Evolutionary conservation across 805 yeast species (phyloP).

Genomic region (Brettanomyces sp.): DNA sequence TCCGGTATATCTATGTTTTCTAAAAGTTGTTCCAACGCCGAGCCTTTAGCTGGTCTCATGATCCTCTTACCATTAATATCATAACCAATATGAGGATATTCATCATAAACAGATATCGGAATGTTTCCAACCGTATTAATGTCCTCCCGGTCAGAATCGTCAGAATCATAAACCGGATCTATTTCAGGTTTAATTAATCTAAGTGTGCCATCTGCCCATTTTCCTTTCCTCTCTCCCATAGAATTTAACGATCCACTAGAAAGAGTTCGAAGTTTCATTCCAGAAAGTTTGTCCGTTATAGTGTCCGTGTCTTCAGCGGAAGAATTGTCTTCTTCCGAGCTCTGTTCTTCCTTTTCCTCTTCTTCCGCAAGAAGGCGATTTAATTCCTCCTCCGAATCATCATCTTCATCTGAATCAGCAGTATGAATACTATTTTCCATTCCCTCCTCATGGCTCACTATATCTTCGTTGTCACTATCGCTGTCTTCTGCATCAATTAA

Average conservation of each 20-base stretch:
- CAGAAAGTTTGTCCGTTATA: slow-evolving; percentile 45
- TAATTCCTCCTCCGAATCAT: slow-evolving; percentile 54
- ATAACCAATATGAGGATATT: slow-evolving; percentile 95
- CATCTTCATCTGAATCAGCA: slow-evolving; percentile 18
- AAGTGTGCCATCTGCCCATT: slow-evolving; percentile 71
- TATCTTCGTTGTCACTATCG: slow-evolving; percentile 21
- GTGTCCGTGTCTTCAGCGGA: slow-evolving; percentile 29
- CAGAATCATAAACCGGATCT: slow-evolving; percentile 89
- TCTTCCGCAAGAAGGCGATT: slow-evolving; percentile 38
- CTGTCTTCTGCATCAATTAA: slow-evolving; percentile 17
- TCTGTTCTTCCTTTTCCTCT: slow-evolving; percentile 28
- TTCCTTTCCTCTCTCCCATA: slow-evolving; percentile 30
- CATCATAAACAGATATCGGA: slow-evolving; percentile 89
- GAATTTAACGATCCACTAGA: slow-evolving; percentile 29
- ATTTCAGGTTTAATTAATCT: slow-evolving; percentile 81
- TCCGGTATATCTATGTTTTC: slow-evolving; percentile 92
- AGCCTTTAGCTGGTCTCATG: slow-evolving; percentile 97
- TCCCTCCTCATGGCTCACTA: slow-evolving; percentile 21
- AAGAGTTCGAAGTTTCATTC: slow-evolving; percentile 42
- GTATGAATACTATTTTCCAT: no score
- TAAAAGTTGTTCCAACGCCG: slow-evolving; percentile 82
- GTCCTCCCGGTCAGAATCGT: slow-evolving; percentile 78
- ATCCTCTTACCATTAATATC: slow-evolving; percentile 95
- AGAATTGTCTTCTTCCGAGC: slow-evolving; percentile 41
- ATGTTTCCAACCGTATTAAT: slow-evolving; percentile 87